Evolutionary conservation across 2,329 filamentous ascomycete genomes (phyloP).

Genomic region (Helotiales sp.): DNA sequence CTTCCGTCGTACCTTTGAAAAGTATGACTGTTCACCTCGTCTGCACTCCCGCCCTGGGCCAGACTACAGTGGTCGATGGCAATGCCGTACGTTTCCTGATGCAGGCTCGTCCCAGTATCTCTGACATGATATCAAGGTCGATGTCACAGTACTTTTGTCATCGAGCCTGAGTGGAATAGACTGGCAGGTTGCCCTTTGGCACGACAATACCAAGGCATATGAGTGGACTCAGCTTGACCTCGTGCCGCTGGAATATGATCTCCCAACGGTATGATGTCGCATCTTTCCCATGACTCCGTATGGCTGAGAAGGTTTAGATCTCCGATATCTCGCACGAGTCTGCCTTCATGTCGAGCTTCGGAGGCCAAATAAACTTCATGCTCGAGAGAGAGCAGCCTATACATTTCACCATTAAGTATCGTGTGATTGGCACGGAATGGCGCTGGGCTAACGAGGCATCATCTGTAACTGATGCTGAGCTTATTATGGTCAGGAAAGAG

Average conservation of each 20-base stretch:
- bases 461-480: constrained; percentile 3
- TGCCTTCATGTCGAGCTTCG: not conserved
- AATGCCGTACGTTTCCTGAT: too few species aligned
- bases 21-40: too few species aligned
- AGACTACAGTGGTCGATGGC: too few species aligned
- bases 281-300: not conserved
- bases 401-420: constrained; percentile 11
- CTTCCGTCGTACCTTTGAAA: too few species aligned
- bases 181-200: too few species aligned
- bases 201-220: too few species aligned
- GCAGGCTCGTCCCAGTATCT: too few species aligned
- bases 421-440: constrained; percentile 6
- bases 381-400: not conserved
- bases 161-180: too few species aligned
- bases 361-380: not conserved
- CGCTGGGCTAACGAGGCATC: constrained; percentile 5
- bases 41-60: too few species aligned
- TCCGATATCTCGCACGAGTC: not conserved
- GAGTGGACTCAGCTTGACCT: not conserved
- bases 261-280: not conserved
- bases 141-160: too few species aligned
- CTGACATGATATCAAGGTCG: too few species aligned
- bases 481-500: constrained; percentile 2
- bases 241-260: not conserved
- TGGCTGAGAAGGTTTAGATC: not conserved